phyloP scores from a whole-genome alignment of 148 eudicot species.

The Nyssa sinensis region DNA sequence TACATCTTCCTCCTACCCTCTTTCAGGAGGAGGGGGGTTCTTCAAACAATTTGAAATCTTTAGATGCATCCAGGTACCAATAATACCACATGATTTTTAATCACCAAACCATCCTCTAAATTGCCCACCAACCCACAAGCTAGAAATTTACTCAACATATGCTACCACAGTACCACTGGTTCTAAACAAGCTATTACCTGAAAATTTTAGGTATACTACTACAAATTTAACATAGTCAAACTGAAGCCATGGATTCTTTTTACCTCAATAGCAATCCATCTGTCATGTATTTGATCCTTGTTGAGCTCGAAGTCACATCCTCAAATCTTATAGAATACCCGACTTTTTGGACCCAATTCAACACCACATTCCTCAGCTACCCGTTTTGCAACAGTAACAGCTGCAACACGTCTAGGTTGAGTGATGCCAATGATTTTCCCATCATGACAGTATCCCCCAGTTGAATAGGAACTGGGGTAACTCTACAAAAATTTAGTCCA shows the following conservation, averaged over 20 bases:
- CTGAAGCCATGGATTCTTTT: not conserved
- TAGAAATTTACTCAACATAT: not conserved
- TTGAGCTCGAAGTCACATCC: conserved; percentile 75
- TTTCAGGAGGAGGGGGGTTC: not conserved
- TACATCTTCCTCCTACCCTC: not conserved
- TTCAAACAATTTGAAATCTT: not conserved
- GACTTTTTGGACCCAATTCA: conserved; percentile 71
- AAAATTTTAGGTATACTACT: not conserved
- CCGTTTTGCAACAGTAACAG: conserved; percentile 87
- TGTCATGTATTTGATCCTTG: conserved; percentile 96
- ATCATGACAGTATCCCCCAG: conserved; percentile 71
- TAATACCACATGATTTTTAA: not conserved
- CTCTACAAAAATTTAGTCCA: conserved; percentile 35
- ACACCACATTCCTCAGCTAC: conserved; percentile 95
- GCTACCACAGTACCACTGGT: not conserved
- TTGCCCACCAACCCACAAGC: not conserved
- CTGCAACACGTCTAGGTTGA: conserved; percentile 99
- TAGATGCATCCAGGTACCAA: not conserved
- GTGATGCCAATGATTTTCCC: conserved; percentile 81
- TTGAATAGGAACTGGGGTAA: conserved; percentile 76
- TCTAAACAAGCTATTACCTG: not conserved
- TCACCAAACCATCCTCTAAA: not conserved
- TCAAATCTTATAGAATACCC: conserved; percentile 95
- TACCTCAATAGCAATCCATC: conserved; percentile 93
- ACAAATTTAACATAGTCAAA: not conserved